phyloP scores from a whole-genome alignment of 441 rosid species.

The Euphorbia celastroides region DNA sequence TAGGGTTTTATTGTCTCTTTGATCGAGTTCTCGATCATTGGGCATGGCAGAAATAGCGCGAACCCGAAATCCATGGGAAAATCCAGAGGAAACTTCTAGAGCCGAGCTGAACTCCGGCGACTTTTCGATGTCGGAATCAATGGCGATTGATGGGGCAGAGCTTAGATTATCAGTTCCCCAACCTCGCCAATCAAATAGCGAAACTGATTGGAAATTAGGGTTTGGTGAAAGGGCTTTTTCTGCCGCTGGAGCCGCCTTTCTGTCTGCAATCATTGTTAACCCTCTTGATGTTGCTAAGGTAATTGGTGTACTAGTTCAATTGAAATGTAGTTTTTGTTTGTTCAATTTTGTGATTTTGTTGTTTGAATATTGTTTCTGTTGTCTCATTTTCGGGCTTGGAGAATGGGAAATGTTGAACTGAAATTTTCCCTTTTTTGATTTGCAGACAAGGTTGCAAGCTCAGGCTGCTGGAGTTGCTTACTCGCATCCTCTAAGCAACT shows the following conservation, averaged over 20 bases:
- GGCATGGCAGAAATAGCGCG: not conserved
- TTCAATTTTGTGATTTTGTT: not conserved
- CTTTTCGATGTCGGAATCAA: conserved; percentile 24
- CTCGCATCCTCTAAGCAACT: conserved; percentile 81
- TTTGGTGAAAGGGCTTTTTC: conserved; percentile 63
- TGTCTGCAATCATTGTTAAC: conserved; percentile 72
- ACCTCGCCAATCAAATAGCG: conserved; percentile 15
- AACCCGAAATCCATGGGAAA: not conserved
- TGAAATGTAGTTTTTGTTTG: not conserved
- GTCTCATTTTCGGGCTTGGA: not conserved
- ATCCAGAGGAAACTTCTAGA: not conserved
- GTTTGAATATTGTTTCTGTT: not conserved
- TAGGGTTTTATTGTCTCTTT: not conserved
- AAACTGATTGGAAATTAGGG: conserved; percentile 41
- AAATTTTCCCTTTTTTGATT: not conserved
- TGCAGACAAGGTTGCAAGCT: conserved; percentile 89
- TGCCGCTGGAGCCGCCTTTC: conserved; percentile 87
- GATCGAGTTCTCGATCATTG: not conserved
- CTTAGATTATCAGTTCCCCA: conserved; percentile 22
- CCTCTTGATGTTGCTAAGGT: conserved; percentile 94
- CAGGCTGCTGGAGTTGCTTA: conserved; percentile 93
- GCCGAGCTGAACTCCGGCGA: conserved; percentile 19
- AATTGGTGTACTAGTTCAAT: not conserved
- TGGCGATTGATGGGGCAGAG: conserved; percentile 21
- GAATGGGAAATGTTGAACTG: not conserved